Evolutionary conservation across 768 basidiomycete genomes (phyloP).

Genomic region (Gloeophyllum trabeum): DNA sequence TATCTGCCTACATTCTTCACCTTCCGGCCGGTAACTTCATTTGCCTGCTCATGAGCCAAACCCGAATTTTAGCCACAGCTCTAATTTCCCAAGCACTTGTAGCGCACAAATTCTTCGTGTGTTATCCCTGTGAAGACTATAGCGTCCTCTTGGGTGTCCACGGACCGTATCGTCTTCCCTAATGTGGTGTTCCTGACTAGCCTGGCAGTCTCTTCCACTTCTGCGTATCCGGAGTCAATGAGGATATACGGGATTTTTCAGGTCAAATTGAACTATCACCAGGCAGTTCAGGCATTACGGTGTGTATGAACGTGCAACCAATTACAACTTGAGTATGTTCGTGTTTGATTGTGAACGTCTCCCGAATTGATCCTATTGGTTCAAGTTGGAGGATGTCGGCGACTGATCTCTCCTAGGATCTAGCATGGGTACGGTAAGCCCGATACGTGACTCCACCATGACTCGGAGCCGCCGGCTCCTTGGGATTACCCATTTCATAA

Average conservation of each 20-base stretch:
- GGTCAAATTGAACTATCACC: constrained; percentile 18
- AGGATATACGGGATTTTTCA: not conserved
- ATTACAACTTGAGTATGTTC: no score
- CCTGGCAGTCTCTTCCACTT: constrained; percentile 58
- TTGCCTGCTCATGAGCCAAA: constrained; percentile 26
- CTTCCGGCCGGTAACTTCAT: constrained; percentile 37
- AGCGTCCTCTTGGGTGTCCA: constrained; percentile 47
- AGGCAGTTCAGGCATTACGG: constrained; percentile 46
- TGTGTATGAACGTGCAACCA: not conserved
- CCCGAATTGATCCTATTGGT: no score
- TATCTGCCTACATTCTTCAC: constrained; percentile 39
- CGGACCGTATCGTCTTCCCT: constrained; percentile 41
- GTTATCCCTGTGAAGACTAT: constrained; percentile 52
- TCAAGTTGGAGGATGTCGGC: no score
- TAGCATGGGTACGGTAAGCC: no score
- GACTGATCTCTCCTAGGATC: no score
- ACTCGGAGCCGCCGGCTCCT: no score
- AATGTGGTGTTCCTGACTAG: constrained; percentile 40
- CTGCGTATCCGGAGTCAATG: constrained; percentile 19
- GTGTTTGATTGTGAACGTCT: no score
- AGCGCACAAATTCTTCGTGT: constrained; percentile 50
- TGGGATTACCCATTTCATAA: no score
- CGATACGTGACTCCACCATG: no score
- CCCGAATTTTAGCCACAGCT: not conserved
- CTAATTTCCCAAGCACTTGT: constrained; percentile 1